A percentile compares a stretch with the other conserved stretches of the same genome.
Conservation (phyloP, 2,329 filamentous ascomycete genomes). For the Colletotrichum tropicale region DNA sequence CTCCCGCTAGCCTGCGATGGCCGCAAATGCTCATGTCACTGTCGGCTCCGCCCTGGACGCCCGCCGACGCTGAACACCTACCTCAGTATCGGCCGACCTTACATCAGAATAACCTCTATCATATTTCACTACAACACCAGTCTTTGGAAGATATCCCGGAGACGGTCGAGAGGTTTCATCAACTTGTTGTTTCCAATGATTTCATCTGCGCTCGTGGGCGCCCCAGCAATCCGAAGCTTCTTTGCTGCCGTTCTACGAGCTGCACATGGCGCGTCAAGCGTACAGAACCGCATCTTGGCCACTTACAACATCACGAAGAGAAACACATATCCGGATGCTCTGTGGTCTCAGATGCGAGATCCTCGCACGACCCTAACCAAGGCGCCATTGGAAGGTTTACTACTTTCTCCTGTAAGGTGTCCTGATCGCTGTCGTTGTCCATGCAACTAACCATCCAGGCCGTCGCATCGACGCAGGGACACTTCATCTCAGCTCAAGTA, state of each 20-base stretch:
- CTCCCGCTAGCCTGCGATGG: not conserved
- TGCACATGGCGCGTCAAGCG: not conserved
- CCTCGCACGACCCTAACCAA: not conserved
- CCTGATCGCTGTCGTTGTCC: not conserved
- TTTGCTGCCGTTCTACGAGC: not conserved
- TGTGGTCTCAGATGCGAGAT: slow-evolving; percentile 7
- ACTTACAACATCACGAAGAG: not conserved
- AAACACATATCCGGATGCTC: not conserved
- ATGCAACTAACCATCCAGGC: not conserved
- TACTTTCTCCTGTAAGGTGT: not conserved
- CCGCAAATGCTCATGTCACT: not conserved
- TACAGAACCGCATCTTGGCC: not conserved
- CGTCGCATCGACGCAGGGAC: not conserved
- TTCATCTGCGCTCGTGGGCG: not conserved
- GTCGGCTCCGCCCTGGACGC: not conserved
- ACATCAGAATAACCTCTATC: not conserved
- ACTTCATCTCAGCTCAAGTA: not conserved
- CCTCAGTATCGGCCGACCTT: not conserved
- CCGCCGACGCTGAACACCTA: not conserved
- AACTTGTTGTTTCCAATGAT: not conserved
- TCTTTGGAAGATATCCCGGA: not conserved
- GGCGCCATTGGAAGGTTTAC: not conserved
- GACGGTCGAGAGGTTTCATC: not conserved
- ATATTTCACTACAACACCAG: not conserved
- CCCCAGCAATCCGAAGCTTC: not conserved